Percentiles rank a stretch among this genome's conserved stretches.
Conservation (phyloP, 1,284 basidiomycete genomes). For the Mixia osmundae region DNA sequence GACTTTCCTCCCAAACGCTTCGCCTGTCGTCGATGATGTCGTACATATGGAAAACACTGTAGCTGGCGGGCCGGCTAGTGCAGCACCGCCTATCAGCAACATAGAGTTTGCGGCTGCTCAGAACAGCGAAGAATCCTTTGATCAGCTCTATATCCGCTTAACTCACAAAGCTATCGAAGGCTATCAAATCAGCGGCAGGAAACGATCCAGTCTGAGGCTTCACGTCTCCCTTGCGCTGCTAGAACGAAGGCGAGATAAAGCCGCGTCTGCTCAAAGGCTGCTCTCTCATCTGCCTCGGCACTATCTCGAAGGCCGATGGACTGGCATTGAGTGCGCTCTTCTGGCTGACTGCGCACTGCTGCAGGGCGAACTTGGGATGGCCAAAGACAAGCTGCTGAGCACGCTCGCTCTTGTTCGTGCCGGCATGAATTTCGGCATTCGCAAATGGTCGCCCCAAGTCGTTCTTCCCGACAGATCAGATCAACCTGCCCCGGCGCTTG, state of each 20-base stretch:
- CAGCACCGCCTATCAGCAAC: conserved; percentile 2
- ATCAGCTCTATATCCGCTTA: conserved; percentile 42
- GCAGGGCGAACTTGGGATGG: not conserved
- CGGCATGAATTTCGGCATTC: conserved; percentile 10
- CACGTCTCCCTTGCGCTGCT: conserved; percentile 64
- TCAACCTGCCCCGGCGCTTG: no score
- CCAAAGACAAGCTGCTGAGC: conserved; percentile 15
- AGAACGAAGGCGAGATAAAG: conserved; percentile 40
- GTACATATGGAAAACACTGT: no score
- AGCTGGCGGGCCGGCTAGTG: no score
- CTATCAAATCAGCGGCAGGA: conserved; percentile 52
- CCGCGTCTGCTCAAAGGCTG: conserved; percentile 37
- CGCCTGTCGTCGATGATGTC: no score
- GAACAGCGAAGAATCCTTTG: conserved; percentile 27
- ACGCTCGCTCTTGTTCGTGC: conserved; percentile 17
- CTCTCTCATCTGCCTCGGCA: conserved; percentile 55
- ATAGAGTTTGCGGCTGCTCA: conserved; percentile 1
- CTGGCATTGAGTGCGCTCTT: conserved; percentile 47
- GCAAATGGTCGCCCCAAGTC: conserved; percentile 13
- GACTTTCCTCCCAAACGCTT: no score
- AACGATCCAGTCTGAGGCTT: conserved; percentile 59
- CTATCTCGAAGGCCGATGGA: conserved; percentile 44
- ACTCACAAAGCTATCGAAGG: conserved; percentile 61
- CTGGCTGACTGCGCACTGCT: conserved; percentile 27
- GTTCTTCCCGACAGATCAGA: no score